These are phyloP conservation scores for Elsinoe fawcettii DNA, from an alignment of 2,329 filamentous ascomycete genomes.

Conservation along the genomic window DNA sequence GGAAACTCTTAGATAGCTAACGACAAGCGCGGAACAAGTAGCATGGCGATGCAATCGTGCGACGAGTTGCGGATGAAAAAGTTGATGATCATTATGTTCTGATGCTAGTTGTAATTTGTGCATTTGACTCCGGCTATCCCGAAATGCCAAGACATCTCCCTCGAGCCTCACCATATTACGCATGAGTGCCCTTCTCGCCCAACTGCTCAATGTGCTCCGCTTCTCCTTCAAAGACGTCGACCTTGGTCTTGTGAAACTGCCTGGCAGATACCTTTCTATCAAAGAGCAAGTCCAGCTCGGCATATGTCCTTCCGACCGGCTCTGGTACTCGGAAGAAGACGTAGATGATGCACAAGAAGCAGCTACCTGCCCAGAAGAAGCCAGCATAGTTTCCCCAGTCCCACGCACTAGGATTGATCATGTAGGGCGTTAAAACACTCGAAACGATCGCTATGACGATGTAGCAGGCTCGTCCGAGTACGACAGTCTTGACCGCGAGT, in stretches of 20 bases:
- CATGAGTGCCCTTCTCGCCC: constrained; percentile 13
- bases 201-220: constrained; percentile 17
- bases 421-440: constrained; percentile 78
- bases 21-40: no score
- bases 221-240: constrained; percentile 47
- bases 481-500: constrained; percentile 85
- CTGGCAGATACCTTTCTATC: constrained; percentile 63
- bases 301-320: constrained; percentile 70
- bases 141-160: background rate
- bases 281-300: constrained; percentile 79
- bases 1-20: no score
- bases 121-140: background rate
- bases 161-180: background rate
- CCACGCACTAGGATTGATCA: constrained; percentile 83
- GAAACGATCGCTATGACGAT: constrained; percentile 77
- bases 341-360: constrained; percentile 73
- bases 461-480: constrained; percentile 68
- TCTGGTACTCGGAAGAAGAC: constrained; percentile 76
- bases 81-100: no score
- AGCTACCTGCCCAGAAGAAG: constrained; percentile 81
- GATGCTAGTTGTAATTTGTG: no score
- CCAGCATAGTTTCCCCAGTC: constrained; percentile 81
- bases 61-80: no score
- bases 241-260: constrained; percentile 56
- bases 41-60: no score